A percentile compares a stretch with the other conserved stretches of the same genome.
Conservation (phyloP, 495 filamentous ascomycete species). For the Aspergillus diversus region DNA sequence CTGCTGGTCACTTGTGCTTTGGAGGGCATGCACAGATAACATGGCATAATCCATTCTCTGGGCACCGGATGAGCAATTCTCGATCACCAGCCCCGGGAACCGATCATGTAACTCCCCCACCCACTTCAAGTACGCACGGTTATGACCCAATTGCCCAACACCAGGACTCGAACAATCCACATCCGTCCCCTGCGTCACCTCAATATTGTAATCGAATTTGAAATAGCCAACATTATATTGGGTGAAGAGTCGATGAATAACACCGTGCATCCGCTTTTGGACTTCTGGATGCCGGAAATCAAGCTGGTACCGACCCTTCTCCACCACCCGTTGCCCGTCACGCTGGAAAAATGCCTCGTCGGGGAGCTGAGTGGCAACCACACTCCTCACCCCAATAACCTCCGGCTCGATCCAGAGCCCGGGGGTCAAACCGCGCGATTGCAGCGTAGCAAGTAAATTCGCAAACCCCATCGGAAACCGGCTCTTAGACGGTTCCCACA, state of each 20-base stretch:
- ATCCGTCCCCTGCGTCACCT: constrained; percentile 30
- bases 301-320: constrained; percentile 27
- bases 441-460: constrained; percentile 13
- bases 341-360: constrained; percentile 29
- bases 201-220: constrained; percentile 36
- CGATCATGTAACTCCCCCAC: constrained; percentile 21
- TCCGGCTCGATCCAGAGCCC: constrained; percentile 34
- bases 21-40: constrained; percentile 23
- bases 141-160: constrained; percentile 23
- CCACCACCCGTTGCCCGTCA: constrained; percentile 22
- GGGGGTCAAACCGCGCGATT: constrained; percentile 24
- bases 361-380: constrained; percentile 20
- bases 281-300: constrained; percentile 24
- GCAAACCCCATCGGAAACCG: constrained; percentile 30
- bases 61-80: constrained; percentile 27
- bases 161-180: constrained; percentile 21
- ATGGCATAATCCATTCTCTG: constrained; percentile 31
- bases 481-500: constrained; percentile 34
- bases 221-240: constrained; percentile 29
- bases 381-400: constrained; percentile 29
- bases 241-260: constrained; percentile 21
- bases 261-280: constrained; percentile 18
- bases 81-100: constrained; percentile 23
- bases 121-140: constrained; percentile 25
- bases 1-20: constrained; percentile 30